phyloP scores from a whole-genome alignment of 768 basidiomycete species.

The Leccinellum luteum region DNA sequence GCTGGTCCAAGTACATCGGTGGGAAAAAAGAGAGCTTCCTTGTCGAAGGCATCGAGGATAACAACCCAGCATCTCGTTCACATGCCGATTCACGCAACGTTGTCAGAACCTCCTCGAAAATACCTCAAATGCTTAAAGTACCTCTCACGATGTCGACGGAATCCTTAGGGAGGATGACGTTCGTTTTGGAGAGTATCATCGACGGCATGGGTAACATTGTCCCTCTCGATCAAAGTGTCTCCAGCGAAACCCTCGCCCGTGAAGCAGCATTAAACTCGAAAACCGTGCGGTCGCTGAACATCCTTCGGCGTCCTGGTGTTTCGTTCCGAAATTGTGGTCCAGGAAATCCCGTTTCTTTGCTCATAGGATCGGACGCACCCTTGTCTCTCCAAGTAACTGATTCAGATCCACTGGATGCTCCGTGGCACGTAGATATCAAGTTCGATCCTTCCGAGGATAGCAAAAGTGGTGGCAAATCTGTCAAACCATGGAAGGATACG shows the following conservation, averaged over 20 bases:
- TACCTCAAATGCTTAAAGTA: slow-evolving; percentile 59
- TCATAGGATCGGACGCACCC: slow-evolving; percentile 64
- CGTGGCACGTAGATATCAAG: slow-evolving; percentile 62
- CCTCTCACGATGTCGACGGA: slow-evolving; percentile 67
- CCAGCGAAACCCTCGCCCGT: slow-evolving; percentile 16
- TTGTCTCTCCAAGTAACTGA: slow-evolving; percentile 53
- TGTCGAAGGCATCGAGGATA: slow-evolving; percentile 81
- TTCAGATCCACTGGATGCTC: slow-evolving; percentile 60
- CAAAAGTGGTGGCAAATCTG: slow-evolving; percentile 37
- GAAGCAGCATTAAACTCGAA: slow-evolving; percentile 39
- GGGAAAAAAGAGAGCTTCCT: slow-evolving; percentile 66
- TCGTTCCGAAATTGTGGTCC: slow-evolving; percentile 74
- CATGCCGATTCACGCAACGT: slow-evolving; percentile 24
- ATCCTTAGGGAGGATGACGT: slow-evolving; percentile 64
- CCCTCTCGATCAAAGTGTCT: slow-evolving; percentile 38
- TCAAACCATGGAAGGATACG: slow-evolving; percentile 63
- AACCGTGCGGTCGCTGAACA: slow-evolving; percentile 58
- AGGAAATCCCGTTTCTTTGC: slow-evolving; percentile 65
- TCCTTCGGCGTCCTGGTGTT: slow-evolving; percentile 68
- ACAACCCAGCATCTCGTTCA: slow-evolving; percentile 36
- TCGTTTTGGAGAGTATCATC: slow-evolving; percentile 76
- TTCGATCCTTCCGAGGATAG: slow-evolving; percentile 54
- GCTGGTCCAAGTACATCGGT: slow-evolving; percentile 71
- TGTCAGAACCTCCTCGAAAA: slow-evolving; percentile 20
- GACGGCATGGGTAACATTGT: slow-evolving; percentile 80